phyloP scores from a whole-genome alignment of 176 grass and related monocot genomes.

The Elaeis guineensis region DNA sequence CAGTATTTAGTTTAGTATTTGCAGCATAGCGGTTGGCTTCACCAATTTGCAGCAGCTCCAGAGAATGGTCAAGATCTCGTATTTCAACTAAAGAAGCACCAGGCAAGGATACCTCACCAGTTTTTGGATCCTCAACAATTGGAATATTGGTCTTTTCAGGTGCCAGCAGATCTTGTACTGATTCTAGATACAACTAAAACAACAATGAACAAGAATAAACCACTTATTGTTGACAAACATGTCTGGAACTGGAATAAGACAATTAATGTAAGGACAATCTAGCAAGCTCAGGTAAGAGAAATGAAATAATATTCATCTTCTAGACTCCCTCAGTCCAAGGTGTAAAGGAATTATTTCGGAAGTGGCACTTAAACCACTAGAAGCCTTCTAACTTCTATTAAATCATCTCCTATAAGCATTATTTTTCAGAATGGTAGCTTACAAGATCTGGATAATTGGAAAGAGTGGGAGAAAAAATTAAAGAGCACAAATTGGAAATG shows the following conservation, averaged over 20 bases:
- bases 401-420: no score
- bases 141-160: conserved; percentile 89
- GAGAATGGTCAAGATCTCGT: conserved; percentile 64
- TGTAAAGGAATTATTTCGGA: no score
- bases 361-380: no score
- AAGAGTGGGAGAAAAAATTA: no score
- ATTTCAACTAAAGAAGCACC: conserved; percentile 73
- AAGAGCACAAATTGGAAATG: no score
- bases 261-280: no score
- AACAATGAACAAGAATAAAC: conserved; percentile 23
- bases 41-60: conserved; percentile 77
- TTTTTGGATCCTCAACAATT: conserved; percentile 79
- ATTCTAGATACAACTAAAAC: conserved; percentile 80
- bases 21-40: conserved; percentile 87
- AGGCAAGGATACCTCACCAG: conserved; percentile 73
- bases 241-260: background rate
- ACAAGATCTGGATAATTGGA: no score
- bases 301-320: no score
- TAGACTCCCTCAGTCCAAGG: no score
- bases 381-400: no score
- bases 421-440: no score
- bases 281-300: no score
- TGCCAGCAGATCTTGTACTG: conserved; percentile 78
- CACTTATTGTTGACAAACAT: conserved; percentile 45
- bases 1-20: conserved; percentile 96